Base-by-base conservation (phyloP, 345 rosid species). In the Ceriops zippeliana region DNA sequence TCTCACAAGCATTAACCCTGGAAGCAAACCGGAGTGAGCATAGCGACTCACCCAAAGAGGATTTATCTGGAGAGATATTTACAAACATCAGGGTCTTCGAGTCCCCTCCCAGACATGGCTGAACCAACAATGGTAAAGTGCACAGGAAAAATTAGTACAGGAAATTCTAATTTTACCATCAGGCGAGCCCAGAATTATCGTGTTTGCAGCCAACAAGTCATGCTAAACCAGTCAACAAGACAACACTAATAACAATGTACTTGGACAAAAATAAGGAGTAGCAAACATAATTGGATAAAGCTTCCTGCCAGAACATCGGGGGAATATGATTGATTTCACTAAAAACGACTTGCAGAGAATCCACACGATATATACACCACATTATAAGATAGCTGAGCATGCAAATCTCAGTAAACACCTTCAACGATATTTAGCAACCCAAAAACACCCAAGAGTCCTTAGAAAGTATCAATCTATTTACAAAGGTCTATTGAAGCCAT, bases 101-200 rank as follows among this genome's bases (percentile, higher is more conserved):
- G 73, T 76, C 80, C 11, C 80, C 80, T 13, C 80, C 80, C 35
- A 76, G 60, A 58, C 80, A 76, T 13, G 80, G 80, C 80, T 76
- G 76, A 35, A 62, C 15, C 58, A 66, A 67, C 54, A 69, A 22
- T 26, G 11, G 37, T 26, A 9, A 22, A 62, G 34, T 35, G 19
- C 7, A 30, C 32, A 3, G 7, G 8, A 56, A 74, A 21, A 11
- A 26, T 5, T 46, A 46, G 11, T 17, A 52, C 17, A 9, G 31
- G 17, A 37, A 54, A 67, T 26, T 34, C 22, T 1, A 11, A 49
- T 51, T 26, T 11, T 16, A 37, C 28, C 1, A 4, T 49, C 1
- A 10, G 31, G 27, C 0, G 4, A 42, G 47, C 47, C 16, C 4
- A 10, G 16, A 42, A 42, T 42, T 10, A 42, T 10, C 13, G 16